Conservation (phyloP, 352 stramenopile genomes). For the Ochromonadaceae sp. region DNA sequence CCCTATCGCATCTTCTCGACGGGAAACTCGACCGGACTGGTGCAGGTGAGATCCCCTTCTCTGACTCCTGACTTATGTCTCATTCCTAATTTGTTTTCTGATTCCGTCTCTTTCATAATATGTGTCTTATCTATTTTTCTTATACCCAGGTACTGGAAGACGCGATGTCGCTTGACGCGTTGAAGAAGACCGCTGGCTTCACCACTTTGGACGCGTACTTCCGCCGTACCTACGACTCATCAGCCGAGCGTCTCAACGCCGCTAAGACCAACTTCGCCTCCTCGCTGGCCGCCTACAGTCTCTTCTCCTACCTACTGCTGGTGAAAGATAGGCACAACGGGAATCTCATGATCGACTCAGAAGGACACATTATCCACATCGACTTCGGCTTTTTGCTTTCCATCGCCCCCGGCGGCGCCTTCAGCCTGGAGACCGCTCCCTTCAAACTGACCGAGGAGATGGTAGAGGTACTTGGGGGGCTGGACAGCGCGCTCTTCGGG, state of each 20-base stretch:
- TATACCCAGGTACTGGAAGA: slow-evolving; percentile 92
- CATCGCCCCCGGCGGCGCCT: slow-evolving; percentile 93
- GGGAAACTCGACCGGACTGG: slow-evolving; percentile 79
- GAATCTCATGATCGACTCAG: slow-evolving; percentile 10
- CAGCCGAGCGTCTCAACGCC: slow-evolving; percentile 56
- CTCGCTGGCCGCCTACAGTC: slow-evolving; percentile 90
- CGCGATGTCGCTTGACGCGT: slow-evolving; percentile 87
- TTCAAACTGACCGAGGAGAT: slow-evolving; percentile 99
- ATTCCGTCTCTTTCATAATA: too few species aligned
- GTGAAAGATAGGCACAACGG: slow-evolving; percentile 99
- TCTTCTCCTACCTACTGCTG: slow-evolving; percentile 94
- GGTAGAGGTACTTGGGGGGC: slow-evolving; percentile 88
- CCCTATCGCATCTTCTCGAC: slow-evolving; percentile 93
- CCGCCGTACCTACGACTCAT: slow-evolving; percentile 73
- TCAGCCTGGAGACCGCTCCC: slow-evolving; percentile 93
- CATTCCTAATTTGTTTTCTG: too few species aligned
- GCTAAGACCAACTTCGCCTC: slow-evolving; percentile 89
- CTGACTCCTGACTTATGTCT: too few species aligned
- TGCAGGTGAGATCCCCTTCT: too few species aligned
- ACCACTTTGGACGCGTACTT: slow-evolving; percentile 84
- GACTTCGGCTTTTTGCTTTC: slow-evolving; percentile 99
- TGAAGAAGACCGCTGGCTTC: slow-evolving; percentile 65
- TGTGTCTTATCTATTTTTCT: too few species aligned
- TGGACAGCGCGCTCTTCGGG: slow-evolving; percentile 39
- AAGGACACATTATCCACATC: slow-evolving; percentile 93